Percentiles rank a stretch among this genome's conserved stretches.
phyloP scores from a whole-genome alignment of 2,329 filamentous ascomycete species.

The Emergomyces pasteurianus region DNA sequence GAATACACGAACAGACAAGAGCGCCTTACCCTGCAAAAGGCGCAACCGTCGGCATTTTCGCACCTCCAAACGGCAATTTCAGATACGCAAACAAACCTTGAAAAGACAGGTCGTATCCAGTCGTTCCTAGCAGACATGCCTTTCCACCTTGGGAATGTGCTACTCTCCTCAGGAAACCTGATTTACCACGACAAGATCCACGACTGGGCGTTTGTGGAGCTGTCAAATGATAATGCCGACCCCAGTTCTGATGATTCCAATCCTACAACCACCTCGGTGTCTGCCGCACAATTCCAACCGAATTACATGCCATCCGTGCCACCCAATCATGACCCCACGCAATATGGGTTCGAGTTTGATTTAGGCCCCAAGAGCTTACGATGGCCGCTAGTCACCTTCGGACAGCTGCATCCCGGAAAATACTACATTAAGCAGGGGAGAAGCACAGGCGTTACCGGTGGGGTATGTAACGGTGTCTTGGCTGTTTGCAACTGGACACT shows the following conservation, averaged over 20 bases:
- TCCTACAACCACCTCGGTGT: too few species aligned
- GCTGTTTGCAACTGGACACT: constrained; percentile 5
- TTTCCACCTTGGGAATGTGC: constrained; percentile 1
- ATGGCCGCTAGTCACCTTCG: neutral
- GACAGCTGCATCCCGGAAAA: neutral
- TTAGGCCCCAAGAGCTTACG: neutral
- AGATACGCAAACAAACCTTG: neutral
- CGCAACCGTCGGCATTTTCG: too few species aligned
- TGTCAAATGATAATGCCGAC: neutral
- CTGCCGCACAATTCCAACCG: neutral
- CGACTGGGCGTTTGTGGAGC: constrained; percentile 9
- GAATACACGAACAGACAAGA: neutral
- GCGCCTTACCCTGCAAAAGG: neutral
- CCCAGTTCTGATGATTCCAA: too few species aligned
- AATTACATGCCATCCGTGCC: neutral
- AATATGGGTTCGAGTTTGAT: neutral
- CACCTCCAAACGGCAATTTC: too few species aligned
- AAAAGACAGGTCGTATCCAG: neutral
- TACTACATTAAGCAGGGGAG: constrained; percentile 10
- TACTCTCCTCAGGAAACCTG: constrained; percentile 3
- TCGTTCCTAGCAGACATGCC: constrained; percentile 2
- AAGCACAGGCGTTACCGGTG: constrained; percentile 4
- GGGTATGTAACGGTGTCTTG: constrained; percentile 8
- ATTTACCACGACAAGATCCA: neutral
- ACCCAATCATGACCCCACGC: too few species aligned